Percentiles rank a stretch among this genome's conserved stretches.
Conservation (phyloP, 306 rosid species). For the Cucurbita pepo region DNA sequence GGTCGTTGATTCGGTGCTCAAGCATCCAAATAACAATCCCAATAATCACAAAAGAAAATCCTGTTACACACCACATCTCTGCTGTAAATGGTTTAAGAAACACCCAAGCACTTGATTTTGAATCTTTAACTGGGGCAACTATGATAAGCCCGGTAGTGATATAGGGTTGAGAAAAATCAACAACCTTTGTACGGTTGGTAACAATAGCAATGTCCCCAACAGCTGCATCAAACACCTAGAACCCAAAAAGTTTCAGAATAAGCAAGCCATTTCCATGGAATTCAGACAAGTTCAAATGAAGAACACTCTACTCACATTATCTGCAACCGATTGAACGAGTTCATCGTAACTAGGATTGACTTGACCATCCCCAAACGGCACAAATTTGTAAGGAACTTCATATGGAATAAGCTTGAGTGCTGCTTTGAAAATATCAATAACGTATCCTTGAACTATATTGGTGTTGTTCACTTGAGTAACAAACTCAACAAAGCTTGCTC, state of each 20-base stretch:
- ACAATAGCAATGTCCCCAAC: slow-evolving; percentile 91
- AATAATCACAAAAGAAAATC: slow-evolving; percentile 51
- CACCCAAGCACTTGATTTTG: slow-evolving; percentile 78
- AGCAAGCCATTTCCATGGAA: neutral
- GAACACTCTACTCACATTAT: slow-evolving; percentile 34
- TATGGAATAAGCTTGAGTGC: slow-evolving; percentile 59
- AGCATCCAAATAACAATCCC: slow-evolving; percentile 81
- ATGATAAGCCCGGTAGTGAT: slow-evolving; percentile 64
- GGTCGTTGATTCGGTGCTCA: slow-evolving; percentile 74
- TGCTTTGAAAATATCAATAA: slow-evolving; percentile 58
- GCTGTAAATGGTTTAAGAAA: slow-evolving; percentile 72
- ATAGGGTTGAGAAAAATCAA: slow-evolving; percentile 89
- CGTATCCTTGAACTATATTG: slow-evolving; percentile 47
- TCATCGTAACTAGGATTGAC: slow-evolving; percentile 54
- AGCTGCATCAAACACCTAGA: slow-evolving; percentile 69
- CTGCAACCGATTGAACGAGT: slow-evolving; percentile 45
- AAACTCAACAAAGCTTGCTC: slow-evolving; percentile 80
- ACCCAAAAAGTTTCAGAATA: slow-evolving; percentile 7
- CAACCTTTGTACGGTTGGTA: slow-evolving; percentile 64
- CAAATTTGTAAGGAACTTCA: slow-evolving; percentile 47
- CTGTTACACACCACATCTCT: slow-evolving; percentile 74
- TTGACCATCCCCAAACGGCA: slow-evolving; percentile 59
- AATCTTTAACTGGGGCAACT: slow-evolving; percentile 53
- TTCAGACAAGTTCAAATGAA: neutral
- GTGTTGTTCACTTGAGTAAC: slow-evolving; percentile 37